These are phyloP conservation scores for Venturia asperata DNA, from an alignment of 2,329 filamentous ascomycete genomes.

Conservation along the genomic window DNA sequence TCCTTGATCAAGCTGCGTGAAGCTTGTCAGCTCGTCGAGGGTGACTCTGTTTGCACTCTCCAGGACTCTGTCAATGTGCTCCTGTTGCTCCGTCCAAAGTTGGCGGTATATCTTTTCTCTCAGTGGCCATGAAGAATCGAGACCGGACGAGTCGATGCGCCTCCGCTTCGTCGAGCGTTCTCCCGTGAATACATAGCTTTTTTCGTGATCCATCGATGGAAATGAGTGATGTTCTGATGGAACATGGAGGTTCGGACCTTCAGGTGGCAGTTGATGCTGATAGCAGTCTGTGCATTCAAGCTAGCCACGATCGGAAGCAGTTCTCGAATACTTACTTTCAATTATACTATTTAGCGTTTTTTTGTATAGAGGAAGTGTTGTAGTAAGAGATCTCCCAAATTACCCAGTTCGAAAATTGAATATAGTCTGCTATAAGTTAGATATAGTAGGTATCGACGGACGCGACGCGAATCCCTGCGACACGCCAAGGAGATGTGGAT, in stretches of 20 bases:
- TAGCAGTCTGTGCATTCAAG: background rate
- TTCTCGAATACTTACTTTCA: background rate
- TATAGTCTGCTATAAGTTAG: background rate
- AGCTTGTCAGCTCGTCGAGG: constrained; percentile 33
- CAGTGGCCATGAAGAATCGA: constrained; percentile 36
- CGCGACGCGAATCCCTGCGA: background rate
- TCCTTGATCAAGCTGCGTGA: constrained; percentile 29
- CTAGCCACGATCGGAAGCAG: background rate
- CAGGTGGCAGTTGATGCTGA: background rate
- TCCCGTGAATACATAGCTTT: constrained; percentile 40
- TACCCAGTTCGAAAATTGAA: background rate
- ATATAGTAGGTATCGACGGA: background rate
- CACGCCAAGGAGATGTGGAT: background rate
- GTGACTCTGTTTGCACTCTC: constrained; percentile 35
- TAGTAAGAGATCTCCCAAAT: background rate
- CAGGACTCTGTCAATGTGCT: constrained; percentile 47
- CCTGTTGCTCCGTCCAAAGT: constrained; percentile 59
- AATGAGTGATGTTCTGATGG: background rate
- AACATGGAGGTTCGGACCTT: background rate
- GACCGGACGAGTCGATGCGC: constrained; percentile 32
- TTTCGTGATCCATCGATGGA: constrained; percentile 41
- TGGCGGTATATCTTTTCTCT: constrained; percentile 55
- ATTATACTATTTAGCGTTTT: background rate
- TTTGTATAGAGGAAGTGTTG: background rate
- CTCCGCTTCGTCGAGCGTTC: constrained; percentile 35